Percentiles rank a stretch among this genome's conserved stretches.
These are phyloP conservation scores for Phialemoniopsis sp. DNA, from an alignment of 2,329 filamentous ascomycete species.

Conservation along the genomic window DNA sequence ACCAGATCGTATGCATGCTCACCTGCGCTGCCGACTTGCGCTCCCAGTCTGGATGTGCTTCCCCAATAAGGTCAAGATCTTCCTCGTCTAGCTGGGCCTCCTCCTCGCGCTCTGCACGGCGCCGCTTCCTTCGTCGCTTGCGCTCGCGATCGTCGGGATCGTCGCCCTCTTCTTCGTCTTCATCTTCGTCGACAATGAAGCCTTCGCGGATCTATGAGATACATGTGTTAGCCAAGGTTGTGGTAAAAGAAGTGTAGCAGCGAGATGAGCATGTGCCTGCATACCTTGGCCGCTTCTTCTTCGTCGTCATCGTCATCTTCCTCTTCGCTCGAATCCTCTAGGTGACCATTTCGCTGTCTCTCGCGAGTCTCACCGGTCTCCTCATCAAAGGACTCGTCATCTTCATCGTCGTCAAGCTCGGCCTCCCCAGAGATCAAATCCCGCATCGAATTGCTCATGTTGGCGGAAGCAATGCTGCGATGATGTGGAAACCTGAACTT, in stretches of 20 bases:
- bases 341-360: slow-evolving; percentile 30
- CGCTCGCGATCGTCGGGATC: slow-evolving; percentile 50
- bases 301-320: slow-evolving; percentile 91
- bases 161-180: slow-evolving; percentile 67
- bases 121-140: slow-evolving; percentile 71
- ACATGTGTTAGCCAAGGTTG: too few species aligned
- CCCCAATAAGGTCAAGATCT: slow-evolving; percentile 90
- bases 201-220: slow-evolving; percentile 73
- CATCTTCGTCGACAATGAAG: slow-evolving; percentile 93
- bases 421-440: slow-evolving; percentile 83
- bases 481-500: too few species aligned
- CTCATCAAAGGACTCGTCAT: slow-evolving; percentile 79
- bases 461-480: slow-evolving; percentile 16
- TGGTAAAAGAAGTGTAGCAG: too few species aligned
- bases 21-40: slow-evolving; percentile 67
- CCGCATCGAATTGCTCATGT: slow-evolving; percentile 62
- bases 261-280: too few species aligned
- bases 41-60: slow-evolving; percentile 68
- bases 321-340: slow-evolving; percentile 87
- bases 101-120: slow-evolving; percentile 70
- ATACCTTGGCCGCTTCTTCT: slow-evolving; percentile 73
- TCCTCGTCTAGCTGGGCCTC: slow-evolving; percentile 93
- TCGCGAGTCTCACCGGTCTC: slow-evolving; percentile 58
- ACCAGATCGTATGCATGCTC: slow-evolving; percentile 24
- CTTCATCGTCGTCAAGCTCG: slow-evolving; percentile 79